phyloP scores from a whole-genome alignment of 495 filamentous ascomycete genomes.

The Penicillium diatomitis region DNA sequence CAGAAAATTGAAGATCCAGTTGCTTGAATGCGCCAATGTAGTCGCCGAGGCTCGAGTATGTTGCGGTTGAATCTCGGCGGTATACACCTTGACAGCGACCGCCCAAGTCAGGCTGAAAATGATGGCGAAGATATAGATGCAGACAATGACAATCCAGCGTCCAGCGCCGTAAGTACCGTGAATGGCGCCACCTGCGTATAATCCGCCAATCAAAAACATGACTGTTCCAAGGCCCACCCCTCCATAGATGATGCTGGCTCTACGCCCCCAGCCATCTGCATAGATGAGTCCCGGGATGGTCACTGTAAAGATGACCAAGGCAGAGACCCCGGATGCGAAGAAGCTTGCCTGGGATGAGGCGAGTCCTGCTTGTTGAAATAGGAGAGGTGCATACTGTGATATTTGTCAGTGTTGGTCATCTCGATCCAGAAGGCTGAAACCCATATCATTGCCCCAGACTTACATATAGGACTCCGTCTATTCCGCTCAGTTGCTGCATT shows the following conservation, averaged over 20 bases:
- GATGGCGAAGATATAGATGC: constrained; percentile 38
- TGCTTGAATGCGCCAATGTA: constrained; percentile 37
- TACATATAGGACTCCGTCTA: constrained; percentile 45
- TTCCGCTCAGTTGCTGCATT: constrained; percentile 38
- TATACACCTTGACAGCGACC: constrained; percentile 44
- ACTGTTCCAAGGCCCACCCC: constrained; percentile 38
- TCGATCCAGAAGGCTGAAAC: too few relatives aligned
- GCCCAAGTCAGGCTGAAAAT: constrained; percentile 43
- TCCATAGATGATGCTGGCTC: constrained; percentile 44
- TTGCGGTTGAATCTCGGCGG: constrained; percentile 47
- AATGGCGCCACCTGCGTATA: constrained; percentile 43
- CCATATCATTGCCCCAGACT: constrained; percentile 2
- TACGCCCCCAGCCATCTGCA: constrained; percentile 52
- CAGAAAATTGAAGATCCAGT: constrained; percentile 52
- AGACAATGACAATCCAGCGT: constrained; percentile 47
- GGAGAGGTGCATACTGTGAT: constrained; percentile 39
- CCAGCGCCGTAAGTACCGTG: constrained; percentile 35
- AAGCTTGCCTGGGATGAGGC: constrained; percentile 39
- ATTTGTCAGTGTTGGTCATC: neutral
- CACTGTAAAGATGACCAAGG: constrained; percentile 39
- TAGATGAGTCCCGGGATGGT: constrained; percentile 45
- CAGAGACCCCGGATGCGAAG: constrained; percentile 46
- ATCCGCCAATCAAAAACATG: constrained; percentile 42
- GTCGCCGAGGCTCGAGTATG: constrained; percentile 44
- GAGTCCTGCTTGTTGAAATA: constrained; percentile 47